These are phyloP conservation scores for Candida ipomoeae DNA, from an alignment of 805 yeast genomes.

Conservation along the genomic window DNA sequence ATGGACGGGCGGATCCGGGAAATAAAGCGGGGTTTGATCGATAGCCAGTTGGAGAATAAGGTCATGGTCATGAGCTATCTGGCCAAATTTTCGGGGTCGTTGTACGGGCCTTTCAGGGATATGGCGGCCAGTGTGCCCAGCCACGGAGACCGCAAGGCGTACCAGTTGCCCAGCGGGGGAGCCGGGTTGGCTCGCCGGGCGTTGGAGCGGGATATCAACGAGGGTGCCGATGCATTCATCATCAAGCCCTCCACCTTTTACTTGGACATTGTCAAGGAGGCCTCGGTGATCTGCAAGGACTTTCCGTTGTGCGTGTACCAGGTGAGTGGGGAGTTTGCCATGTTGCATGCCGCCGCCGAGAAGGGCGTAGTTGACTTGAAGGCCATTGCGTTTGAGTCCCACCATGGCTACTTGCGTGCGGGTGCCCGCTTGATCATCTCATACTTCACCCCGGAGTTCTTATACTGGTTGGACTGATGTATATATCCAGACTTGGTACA, in stretches of 20 bases:
- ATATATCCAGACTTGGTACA: no score
- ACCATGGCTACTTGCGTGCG: conserved; percentile 88
- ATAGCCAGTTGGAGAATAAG: conserved; percentile 78
- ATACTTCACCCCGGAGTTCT: conserved; percentile 91
- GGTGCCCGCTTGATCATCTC: conserved; percentile 91
- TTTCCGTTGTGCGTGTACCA: conserved; percentile 93
- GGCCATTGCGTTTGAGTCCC: conserved; percentile 79
- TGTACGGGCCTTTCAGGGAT: conserved; percentile 97
- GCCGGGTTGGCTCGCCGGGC: conserved; percentile 94
- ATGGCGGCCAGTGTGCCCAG: conserved; percentile 93
- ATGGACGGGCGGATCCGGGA: conserved; percentile 90
- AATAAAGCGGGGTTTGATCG: conserved; percentile 79
- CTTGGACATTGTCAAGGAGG: conserved; percentile 85
- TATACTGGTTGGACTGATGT: conserved; percentile 69
- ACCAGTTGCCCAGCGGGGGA: conserved; percentile 91
- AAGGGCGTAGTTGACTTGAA: conserved; percentile 87
- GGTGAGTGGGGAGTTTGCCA: conserved; percentile 95
- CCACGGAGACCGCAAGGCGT: conserved; percentile 85
- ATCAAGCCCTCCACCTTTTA: conserved; percentile 96
- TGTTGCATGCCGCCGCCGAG: conserved; percentile 98
- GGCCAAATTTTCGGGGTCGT: conserved; percentile 86
- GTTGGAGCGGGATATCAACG: conserved; percentile 73
- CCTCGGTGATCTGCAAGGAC: conserved; percentile 74
- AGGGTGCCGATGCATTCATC: conserved; percentile 94
- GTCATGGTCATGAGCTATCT: conserved; percentile 89